These are phyloP conservation scores for Papiliotrema terrestris DNA, from an alignment of 1,284 basidiomycete genomes.

Conservation along the genomic window DNA sequence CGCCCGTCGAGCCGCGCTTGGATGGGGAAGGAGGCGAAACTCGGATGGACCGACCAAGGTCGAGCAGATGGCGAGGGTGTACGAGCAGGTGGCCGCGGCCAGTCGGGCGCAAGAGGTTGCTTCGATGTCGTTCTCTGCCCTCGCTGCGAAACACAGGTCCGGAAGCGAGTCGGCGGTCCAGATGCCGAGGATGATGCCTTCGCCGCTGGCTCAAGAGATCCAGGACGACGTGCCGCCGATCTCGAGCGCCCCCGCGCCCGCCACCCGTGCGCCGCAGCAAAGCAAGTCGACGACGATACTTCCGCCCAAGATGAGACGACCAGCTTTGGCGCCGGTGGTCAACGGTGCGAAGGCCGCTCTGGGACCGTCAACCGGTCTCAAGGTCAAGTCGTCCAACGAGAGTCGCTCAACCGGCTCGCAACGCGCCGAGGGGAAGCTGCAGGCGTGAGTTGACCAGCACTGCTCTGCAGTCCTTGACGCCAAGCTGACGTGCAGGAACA, in stretches of 20 bases:
- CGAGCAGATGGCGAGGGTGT: conserved; percentile 1
- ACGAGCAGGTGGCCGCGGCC: neutral
- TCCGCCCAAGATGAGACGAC: neutral
- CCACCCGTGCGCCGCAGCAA: neutral
- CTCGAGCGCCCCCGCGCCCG: neutral
- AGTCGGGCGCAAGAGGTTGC: no score
- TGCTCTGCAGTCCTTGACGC: neutral
- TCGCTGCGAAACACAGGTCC: no score
- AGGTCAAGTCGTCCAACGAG: neutral
- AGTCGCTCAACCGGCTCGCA: neutral
- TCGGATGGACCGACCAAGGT: conserved; percentile 29
- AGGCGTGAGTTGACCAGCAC: neutral
- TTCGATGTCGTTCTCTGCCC: no score
- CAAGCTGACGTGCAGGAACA: neutral
- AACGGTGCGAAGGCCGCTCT: neutral
- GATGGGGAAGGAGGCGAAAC: conserved; percentile 36
- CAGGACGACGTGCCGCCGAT: neutral
- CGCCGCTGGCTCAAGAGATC: no score
- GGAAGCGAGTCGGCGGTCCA: no score
- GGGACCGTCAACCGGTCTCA: neutral
- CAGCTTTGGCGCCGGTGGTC: neutral
- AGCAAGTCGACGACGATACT: neutral
- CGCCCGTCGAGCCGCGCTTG: conserved; percentile 32
- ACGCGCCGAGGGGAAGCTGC: neutral
- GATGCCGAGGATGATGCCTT: no score